Evolutionary conservation across 2,329 filamentous ascomycete species (phyloP), one percentile per base, ranked within the genome.

Genomic region (Leptoxyphium fumago): DNA sequence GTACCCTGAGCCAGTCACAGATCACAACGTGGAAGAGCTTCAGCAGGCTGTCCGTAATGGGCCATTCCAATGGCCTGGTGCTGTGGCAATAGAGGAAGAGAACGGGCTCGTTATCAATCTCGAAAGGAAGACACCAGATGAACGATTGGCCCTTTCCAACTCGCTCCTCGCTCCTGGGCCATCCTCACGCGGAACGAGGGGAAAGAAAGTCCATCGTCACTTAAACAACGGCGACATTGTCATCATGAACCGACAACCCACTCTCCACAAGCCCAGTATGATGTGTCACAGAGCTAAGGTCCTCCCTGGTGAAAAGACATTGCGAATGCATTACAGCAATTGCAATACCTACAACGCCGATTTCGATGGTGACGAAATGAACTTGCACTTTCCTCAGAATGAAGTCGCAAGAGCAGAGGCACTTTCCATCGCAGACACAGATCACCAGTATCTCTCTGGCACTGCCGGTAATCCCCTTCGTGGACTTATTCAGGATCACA

Each of bases 351-450:
- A 98, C 72, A 98, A 98, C 56, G 91, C 91, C 29, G 91, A 98
- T 72, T 98, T 98, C 59, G 93, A 98, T 58, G 91, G 91, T 63
- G 91, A 98, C 61, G 91, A 98, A 64, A 98, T 98, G 91, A 98
- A 98, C 63, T 93, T 98, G 88, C 91, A 98, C 65, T 96, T 98
- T 58, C 91, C 91, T 1, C 91, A 98, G 56, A 96, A 94, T 54
- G 93, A 96, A 61, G 73, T 96, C 51, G 91, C 91, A 13, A 76
- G 91, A 53, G 84, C 89, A 2, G 91, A 98, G 66, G 91, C 91
- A 2, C 74, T 94, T 52, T 84, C 87, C 53, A 81, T 98, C 55
- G 91, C 91, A 32, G 89, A 96, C 61, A 95, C 91, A 2, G 89
- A 98, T 61, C 88, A 95, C 58, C 91, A 98, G 57, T 98, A 98